A percentile compares a stretch with the other conserved stretches of the same genome.
phyloP scores from a whole-genome alignment of 768 basidiomycete species.

The Gelatoporia subvermispora region DNA sequence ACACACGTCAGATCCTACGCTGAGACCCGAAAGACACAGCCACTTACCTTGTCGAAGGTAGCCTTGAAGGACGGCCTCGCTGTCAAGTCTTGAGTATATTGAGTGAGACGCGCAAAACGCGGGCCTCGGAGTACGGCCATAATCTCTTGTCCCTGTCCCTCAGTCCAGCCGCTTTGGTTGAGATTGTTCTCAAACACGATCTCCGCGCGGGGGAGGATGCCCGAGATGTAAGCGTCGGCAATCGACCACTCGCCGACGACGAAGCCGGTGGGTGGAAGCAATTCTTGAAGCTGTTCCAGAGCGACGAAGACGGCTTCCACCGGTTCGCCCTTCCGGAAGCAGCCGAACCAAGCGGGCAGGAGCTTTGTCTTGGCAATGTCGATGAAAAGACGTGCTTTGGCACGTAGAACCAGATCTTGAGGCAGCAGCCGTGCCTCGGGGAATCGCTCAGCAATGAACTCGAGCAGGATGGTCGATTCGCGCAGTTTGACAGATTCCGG shows the following conservation, averaged over 20 bases:
- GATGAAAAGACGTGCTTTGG: slow-evolving; percentile 57
- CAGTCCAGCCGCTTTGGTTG: slow-evolving; percentile 46
- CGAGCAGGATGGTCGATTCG: slow-evolving; percentile 59
- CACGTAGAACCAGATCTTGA: slow-evolving; percentile 47
- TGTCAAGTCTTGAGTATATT: slow-evolving; percentile 45
- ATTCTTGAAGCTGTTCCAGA: slow-evolving; percentile 42
- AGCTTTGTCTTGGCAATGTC: slow-evolving; percentile 44
- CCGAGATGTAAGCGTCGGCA: slow-evolving; percentile 55
- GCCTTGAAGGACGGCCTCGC: slow-evolving; percentile 45
- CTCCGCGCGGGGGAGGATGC: slow-evolving; percentile 51
- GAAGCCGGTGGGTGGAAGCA: slow-evolving; percentile 46
- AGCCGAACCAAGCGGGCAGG: slow-evolving; percentile 30
- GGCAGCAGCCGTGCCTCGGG: slow-evolving; percentile 45
- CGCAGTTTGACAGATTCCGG: slow-evolving; percentile 53
- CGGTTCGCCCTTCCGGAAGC: slow-evolving; percentile 23
- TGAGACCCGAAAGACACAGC: no score
- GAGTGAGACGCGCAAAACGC: slow-evolving; percentile 44
- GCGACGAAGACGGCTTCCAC: slow-evolving; percentile 31
- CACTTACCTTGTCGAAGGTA: slow-evolving; percentile 45
- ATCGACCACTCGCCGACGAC: slow-evolving; percentile 44
- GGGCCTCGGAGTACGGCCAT: slow-evolving; percentile 37
- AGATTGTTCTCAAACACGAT: slow-evolving; percentile 32
- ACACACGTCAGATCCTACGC: no score
- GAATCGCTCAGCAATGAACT: slow-evolving; percentile 59
- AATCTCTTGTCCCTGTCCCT: slow-evolving; percentile 41